Conservation (phyloP, 257 asterid genomes). For the Knoxia roxburghii region DNA sequence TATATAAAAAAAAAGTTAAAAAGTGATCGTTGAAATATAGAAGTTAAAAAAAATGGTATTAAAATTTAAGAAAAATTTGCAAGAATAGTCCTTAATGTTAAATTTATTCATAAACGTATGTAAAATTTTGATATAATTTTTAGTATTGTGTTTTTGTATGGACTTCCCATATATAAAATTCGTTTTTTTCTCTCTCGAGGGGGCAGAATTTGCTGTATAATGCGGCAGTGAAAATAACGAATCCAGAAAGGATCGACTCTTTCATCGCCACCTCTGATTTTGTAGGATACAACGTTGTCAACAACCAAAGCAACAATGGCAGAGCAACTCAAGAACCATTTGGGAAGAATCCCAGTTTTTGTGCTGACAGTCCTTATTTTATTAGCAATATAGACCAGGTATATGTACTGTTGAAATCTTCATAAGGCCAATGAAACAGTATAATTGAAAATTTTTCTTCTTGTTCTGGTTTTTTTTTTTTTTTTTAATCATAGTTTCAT, state of each 20-base stretch:
- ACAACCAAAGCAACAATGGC: conserved; percentile 14
- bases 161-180: not conserved
- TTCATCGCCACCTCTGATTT: conserved; percentile 18
- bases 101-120: too few species aligned
- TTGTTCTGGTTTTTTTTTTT: not conserved
- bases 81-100: too few species aligned
- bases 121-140: too few species aligned
- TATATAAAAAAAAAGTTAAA: too few species aligned
- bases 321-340: conserved; percentile 9
- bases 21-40: too few species aligned
- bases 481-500: too few species aligned
- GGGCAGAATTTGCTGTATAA: conserved; percentile 26
- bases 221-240: conserved; percentile 12
- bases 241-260: conserved; percentile 13
- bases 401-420: not conserved
- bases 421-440: not conserved
- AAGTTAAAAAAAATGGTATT: too few species aligned
- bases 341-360: conserved; percentile 9
- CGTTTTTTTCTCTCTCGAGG: not conserved
- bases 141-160: not conserved
- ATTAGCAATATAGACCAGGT: conserved; percentile 5
- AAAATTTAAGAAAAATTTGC: too few species aligned
- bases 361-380: conserved; percentile 2
- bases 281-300: conserved; percentile 24
- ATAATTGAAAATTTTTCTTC: not conserved